Evolutionary conservation across 768 basidiomycete genomes (phyloP).

Genomic region (Boletus pseudopeckii): DNA sequence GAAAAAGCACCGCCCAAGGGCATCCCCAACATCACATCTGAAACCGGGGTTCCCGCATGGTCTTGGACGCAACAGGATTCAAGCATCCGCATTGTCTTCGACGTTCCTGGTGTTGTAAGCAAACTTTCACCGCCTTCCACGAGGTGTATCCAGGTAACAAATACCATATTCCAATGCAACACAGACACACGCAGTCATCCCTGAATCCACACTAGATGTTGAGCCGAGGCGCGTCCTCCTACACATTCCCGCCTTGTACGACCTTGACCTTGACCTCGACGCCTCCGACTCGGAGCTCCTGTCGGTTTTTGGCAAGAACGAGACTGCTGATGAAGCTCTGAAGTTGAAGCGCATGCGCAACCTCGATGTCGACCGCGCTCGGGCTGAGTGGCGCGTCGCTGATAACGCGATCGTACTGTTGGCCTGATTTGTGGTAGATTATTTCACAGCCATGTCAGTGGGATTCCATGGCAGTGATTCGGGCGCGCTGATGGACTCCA

Average conservation of each 20-base stretch:
- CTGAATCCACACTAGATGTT: conserved; percentile 57
- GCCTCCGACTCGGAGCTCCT: conserved; percentile 54
- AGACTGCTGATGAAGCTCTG: conserved; percentile 32
- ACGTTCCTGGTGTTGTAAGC: conserved; percentile 59
- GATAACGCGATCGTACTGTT: conserved; percentile 48
- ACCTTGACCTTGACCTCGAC: conserved; percentile 57
- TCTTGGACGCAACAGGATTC: conserved; percentile 45
- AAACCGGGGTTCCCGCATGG: conserved; percentile 43
- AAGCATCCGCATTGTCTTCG: conserved; percentile 46
- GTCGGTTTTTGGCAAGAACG: conserved; percentile 16
- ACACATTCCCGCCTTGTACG: conserved; percentile 42
- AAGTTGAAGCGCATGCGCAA: conserved; percentile 55
- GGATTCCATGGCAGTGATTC: conserved; percentile 4
- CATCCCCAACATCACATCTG: conserved; percentile 37
- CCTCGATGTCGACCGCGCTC: conserved; percentile 59
- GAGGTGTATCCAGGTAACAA: conserved; percentile 7
- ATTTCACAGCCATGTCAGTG: conserved; percentile 1
- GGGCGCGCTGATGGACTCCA: neutral
- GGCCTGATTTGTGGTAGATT: conserved; percentile 26
- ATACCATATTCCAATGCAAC: neutral
- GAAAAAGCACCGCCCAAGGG: conserved; percentile 34
- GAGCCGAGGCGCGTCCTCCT: conserved; percentile 59
- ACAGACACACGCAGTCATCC: conserved; percentile 47
- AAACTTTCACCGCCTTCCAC: conserved; percentile 1
- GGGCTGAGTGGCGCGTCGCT: conserved; percentile 65